Evolutionary conservation across 805 yeast species (phyloP).

Genomic region (Phaffomyces thermotolerans): DNA sequence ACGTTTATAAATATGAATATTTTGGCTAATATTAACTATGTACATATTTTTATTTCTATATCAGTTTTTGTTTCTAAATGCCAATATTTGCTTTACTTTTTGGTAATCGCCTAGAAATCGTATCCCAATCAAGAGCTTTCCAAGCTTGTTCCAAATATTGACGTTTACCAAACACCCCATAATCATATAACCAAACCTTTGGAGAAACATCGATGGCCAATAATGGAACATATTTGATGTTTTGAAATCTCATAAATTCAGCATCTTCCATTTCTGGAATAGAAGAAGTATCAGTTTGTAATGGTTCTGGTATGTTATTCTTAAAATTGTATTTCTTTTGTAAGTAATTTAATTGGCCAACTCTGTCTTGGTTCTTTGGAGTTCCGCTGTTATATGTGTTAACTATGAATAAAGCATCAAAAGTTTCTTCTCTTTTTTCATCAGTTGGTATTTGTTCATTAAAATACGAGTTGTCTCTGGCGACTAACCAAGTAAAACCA

Average conservation of each 20-base stretch:
- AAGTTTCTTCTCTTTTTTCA: slow-evolving; percentile 11
- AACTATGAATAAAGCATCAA: slow-evolving; percentile 52
- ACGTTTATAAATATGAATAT: too few relatives aligned
- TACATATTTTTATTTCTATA: too few relatives aligned
- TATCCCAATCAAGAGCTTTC: slow-evolving; percentile 68
- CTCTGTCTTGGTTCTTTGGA: slow-evolving; percentile 59
- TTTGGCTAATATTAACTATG: too few relatives aligned
- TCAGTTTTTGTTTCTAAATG: too few relatives aligned
- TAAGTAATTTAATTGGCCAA: slow-evolving; percentile 29
- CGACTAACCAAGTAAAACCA: slow-evolving; percentile 88
- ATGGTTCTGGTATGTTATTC: slow-evolving; percentile 12
- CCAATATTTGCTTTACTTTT: not conserved
- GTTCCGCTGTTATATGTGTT: slow-evolving; percentile 89
- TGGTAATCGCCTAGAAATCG: slow-evolving; percentile 36
- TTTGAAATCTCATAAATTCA: slow-evolving; percentile 22
- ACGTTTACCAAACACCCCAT: slow-evolving; percentile 69
- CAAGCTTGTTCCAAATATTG: slow-evolving; percentile 58
- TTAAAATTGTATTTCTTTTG: slow-evolving; percentile 7
- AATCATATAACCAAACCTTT: slow-evolving; percentile 61
- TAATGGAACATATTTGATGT: slow-evolving; percentile 42
- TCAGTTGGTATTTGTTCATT: slow-evolving; percentile 4
- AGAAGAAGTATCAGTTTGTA: slow-evolving; percentile 9
- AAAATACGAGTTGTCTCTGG: slow-evolving; percentile 28
- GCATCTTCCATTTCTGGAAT: slow-evolving; percentile 33
- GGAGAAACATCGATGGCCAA: slow-evolving; percentile 69